Evolutionary conservation across 1,139 yeast genomes (phyloP).

Genomic region (Taphrina pruni): DNA sequence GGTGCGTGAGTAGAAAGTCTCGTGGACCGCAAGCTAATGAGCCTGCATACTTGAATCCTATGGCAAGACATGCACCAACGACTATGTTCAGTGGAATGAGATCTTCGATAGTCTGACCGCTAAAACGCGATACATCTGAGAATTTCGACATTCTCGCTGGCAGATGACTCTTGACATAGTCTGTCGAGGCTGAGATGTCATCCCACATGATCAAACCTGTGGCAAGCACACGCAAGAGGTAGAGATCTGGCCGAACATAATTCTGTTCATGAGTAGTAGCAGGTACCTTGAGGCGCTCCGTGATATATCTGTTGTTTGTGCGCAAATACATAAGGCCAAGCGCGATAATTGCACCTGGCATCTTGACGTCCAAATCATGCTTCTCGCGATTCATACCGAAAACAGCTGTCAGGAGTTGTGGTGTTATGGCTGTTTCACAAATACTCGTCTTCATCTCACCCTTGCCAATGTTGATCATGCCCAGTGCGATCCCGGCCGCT

Average conservation of each 20-base stretch:
- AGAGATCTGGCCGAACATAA: constrained; percentile 79
- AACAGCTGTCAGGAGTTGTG: constrained; percentile 63
- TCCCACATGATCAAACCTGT: constrained; percentile 82
- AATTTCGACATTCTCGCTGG: not conserved
- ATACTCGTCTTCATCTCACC: constrained; percentile 69
- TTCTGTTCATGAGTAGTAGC: constrained; percentile 66
- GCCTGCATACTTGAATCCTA: constrained; percentile 80
- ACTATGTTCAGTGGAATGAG: constrained; percentile 69
- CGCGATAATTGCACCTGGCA: constrained; percentile 82
- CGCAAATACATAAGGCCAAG: constrained; percentile 74
- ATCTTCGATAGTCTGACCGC: constrained; percentile 64
- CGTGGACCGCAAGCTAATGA: constrained; percentile 64
- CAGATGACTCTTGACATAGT: constrained; percentile 63
- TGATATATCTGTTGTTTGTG: constrained; percentile 66
- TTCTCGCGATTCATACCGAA: constrained; percentile 63
- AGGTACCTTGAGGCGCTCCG: constrained; percentile 70
- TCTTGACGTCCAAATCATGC: constrained; percentile 70
- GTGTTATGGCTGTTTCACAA: constrained; percentile 74
- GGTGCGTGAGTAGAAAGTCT: constrained; percentile 62
- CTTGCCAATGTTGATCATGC: constrained; percentile 82
- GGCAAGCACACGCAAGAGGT: constrained; percentile 72
- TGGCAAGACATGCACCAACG: constrained; percentile 76
- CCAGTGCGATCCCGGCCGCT: constrained; percentile 88
- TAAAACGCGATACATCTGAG: constrained; percentile 48
- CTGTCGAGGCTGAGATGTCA: constrained; percentile 58